A percentile compares a stretch with the other conserved stretches of the same genome.
Conservation (phyloP, 108 stramenopile genomes). For the Skeletonema potamos region DNA sequence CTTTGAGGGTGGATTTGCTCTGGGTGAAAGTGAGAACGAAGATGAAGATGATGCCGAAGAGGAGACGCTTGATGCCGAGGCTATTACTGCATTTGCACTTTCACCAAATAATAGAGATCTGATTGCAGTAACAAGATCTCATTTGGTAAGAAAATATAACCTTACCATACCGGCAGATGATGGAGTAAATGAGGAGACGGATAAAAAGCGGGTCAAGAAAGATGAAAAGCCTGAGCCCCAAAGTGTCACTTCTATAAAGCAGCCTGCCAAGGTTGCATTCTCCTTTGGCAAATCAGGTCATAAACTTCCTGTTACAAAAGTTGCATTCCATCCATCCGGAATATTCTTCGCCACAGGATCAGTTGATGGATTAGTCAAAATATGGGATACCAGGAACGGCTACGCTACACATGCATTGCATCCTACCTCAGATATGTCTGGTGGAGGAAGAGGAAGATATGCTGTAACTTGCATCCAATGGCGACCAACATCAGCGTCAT, state of each 20-base stretch:
- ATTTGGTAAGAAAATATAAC: constrained; percentile 68
- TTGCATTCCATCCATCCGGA: constrained; percentile 74
- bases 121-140: constrained; percentile 66
- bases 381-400: constrained; percentile 81
- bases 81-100: constrained; percentile 75
- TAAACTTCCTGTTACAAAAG: constrained; percentile 66
- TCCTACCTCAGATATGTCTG: constrained; percentile 49
- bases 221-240: constrained; percentile 4
- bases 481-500: constrained; percentile 49
- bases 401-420: constrained; percentile 85
- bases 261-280: constrained; percentile 47
- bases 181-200: neutral
- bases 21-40: constrained; percentile 31
- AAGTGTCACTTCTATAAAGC: constrained; percentile 23
- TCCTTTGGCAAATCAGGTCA: constrained; percentile 77
- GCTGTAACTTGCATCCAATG: constrained; percentile 69
- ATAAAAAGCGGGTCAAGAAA: constrained; percentile 9
- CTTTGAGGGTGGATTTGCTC: constrained; percentile 12
- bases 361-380: constrained; percentile 78
- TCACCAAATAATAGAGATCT: constrained; percentile 61
- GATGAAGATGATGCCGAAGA: constrained; percentile 74
- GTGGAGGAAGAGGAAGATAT: constrained; percentile 50
- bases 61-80: constrained; percentile 70
- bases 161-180: constrained; percentile 27
- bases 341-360: constrained; percentile 83